A percentile compares a stretch with the other conserved stretches of the same genome.
phyloP scores from a whole-genome alignment of 192 early-diverging fungal genomes.

The Geranomyces michiganensis region DNA sequence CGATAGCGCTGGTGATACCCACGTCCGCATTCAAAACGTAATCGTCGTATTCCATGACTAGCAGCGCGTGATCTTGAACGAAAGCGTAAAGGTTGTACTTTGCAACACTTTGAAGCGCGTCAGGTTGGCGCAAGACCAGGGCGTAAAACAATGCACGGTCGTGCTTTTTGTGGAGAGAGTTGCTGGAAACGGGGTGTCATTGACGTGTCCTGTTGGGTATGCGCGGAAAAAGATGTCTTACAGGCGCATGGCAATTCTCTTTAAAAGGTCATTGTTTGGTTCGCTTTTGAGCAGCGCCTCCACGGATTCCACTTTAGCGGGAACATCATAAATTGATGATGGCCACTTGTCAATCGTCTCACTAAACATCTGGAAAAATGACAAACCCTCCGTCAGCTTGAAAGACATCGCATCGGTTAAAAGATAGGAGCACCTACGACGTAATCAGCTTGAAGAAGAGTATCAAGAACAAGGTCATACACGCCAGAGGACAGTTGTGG shows the following conservation, averaged over 20 bases:
- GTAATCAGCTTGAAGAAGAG: conserved; percentile 69
- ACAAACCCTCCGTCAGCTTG: not conserved
- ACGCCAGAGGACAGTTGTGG: conserved; percentile 76
- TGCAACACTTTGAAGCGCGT: conserved; percentile 76
- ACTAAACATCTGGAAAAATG: conserved; percentile 44
- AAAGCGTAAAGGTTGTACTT: conserved; percentile 80
- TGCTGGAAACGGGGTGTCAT: conserved; percentile 43
- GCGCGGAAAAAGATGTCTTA: not conserved
- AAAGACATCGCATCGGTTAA: no score
- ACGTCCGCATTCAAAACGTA: conserved; percentile 13
- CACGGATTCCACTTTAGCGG: conserved; percentile 74
- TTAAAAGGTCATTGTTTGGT: conserved; percentile 59
- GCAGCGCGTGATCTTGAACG: conserved; percentile 74
- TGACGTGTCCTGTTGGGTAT: not conserved
- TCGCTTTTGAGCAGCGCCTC: conserved; percentile 68
- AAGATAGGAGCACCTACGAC: conserved; percentile 41
- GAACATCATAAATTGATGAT: conserved; percentile 70
- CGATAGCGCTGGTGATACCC: not conserved
- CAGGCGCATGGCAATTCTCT: conserved; percentile 74
- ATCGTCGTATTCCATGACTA: conserved; percentile 86
- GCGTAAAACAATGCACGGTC: conserved; percentile 83
- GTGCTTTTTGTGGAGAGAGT: conserved; percentile 69
- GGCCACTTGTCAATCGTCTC: conserved; percentile 81
- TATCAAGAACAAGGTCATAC: conserved; percentile 86
- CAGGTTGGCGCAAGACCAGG: conserved; percentile 68